Conservation (phyloP, 2,329 filamentous ascomycete species). For the Pseudogymnoascus sp. region DNA sequence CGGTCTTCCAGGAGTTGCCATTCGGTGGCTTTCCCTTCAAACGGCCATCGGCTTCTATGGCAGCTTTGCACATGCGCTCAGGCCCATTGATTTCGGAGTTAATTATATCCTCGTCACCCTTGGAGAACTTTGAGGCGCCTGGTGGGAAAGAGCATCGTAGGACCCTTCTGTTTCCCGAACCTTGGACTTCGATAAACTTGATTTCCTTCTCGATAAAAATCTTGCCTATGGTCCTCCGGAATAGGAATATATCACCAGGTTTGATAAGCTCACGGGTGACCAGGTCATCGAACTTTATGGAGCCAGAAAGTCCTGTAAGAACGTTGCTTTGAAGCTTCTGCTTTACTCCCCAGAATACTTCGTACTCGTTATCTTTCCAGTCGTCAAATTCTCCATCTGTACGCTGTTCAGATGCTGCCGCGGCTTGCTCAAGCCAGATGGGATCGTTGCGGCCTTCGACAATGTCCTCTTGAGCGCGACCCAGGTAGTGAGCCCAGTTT, state of each 20-base stretch:
- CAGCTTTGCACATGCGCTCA: constrained; percentile 2
- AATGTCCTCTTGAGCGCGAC: constrained; percentile 49
- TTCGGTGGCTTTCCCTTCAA: constrained; percentile 4
- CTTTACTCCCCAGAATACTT: constrained; percentile 25
- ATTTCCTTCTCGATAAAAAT: constrained; percentile 9
- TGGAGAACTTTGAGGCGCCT: constrained; percentile 1
- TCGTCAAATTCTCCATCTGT: constrained; percentile 48
- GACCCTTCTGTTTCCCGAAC: neutral
- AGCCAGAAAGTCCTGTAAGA: neutral
- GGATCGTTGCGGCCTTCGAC: constrained; percentile 47
- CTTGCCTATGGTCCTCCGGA: neutral
- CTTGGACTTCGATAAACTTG: neutral
- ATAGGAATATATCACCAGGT: constrained; percentile 10
- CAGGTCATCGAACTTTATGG: constrained; percentile 8
- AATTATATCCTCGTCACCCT: constrained; percentile 7
- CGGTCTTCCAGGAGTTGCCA: constrained; percentile 11
- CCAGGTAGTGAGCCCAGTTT: constrained; percentile 45
- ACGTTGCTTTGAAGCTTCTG: constrained; percentile 7
- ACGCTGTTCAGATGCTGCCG: constrained; percentile 44
- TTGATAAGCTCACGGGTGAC: neutral
- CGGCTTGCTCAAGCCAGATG: constrained; percentile 48
- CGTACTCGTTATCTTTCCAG: constrained; percentile 46
- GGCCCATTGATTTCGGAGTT: constrained; percentile 3
- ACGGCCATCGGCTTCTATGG: neutral
- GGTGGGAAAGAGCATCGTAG: neutral